Percentiles rank a stretch among this genome's conserved stretches.
phyloP scores from a whole-genome alignment of 2,329 filamentous ascomycete species.

The Ceratocystis papillata region DNA sequence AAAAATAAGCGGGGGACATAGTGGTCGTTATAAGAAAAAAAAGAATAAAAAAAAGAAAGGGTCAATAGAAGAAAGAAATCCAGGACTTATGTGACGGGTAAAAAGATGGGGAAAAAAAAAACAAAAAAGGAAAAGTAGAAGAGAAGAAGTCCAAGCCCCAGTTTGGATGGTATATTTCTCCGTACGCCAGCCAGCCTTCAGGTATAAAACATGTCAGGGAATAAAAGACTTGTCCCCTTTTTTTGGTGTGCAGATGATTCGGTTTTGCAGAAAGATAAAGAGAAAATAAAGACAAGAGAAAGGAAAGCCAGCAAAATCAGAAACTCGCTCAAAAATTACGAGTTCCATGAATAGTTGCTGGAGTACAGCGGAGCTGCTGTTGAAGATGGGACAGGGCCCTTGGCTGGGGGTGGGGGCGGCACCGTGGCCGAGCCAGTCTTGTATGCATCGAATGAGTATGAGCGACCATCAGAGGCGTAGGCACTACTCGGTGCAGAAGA shows the following conservation, averaged over 20 bases:
- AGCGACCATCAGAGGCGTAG: conserved; percentile 28
- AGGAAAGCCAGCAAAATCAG: background rate
- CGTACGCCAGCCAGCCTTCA: conserved; percentile 16
- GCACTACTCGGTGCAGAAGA: conserved; percentile 18
- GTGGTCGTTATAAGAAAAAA: conserved; percentile 2
- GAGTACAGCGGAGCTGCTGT: conserved; percentile 31
- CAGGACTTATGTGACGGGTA: background rate
- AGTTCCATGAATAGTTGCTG: conserved; percentile 50
- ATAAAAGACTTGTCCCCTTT: conserved; percentile 13
- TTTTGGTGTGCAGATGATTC: conserved; percentile 6
- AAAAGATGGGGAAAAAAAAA: conserved; percentile 17
- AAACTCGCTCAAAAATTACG: conserved; percentile 31
- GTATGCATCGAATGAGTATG: conserved; percentile 44
- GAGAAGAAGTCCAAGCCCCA: conserved; percentile 23
- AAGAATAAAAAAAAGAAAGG: conserved; percentile 14
- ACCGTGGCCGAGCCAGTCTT: conserved; percentile 32
- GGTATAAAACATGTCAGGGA: conserved; percentile 16
- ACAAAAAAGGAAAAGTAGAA: conserved; percentile 21
- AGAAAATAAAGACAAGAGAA: conserved; percentile 17
- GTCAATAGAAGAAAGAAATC: conserved; percentile 9
- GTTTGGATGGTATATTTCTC: conserved; percentile 14
- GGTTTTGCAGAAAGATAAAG: conserved; percentile 13
- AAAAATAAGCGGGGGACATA: conserved; percentile 10
- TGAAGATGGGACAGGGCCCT: conserved; percentile 20
- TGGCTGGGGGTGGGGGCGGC: conserved; percentile 32